These are phyloP conservation scores for Phytophthora melonis DNA, from an alignment of 352 stramenopile genomes.

Conservation along the genomic window DNA sequence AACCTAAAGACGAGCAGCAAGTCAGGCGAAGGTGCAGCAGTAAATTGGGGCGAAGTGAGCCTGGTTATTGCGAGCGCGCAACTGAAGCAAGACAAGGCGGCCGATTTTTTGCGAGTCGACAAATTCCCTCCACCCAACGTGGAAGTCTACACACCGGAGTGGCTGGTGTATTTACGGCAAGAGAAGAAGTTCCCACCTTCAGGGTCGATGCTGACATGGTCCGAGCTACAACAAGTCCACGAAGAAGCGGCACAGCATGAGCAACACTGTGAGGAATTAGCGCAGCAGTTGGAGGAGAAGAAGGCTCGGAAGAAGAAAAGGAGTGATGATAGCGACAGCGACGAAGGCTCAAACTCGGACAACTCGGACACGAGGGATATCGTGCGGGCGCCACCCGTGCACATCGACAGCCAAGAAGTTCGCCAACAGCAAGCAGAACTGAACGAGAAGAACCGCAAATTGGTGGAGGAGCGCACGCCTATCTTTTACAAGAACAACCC, in stretches of 20 bases:
- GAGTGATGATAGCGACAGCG: constrained; percentile 40
- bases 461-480: constrained; percentile 64
- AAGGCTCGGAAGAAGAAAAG: constrained; percentile 18
- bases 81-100: constrained; percentile 48
- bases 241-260: constrained; percentile 41
- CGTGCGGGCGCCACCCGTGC: constrained; percentile 44
- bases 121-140: constrained; percentile 48
- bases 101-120: constrained; percentile 36
- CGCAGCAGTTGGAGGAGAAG: constrained; percentile 23
- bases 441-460: constrained; percentile 55
- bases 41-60: constrained; percentile 58
- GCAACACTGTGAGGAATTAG: constrained; percentile 37
- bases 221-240: constrained; percentile 40
- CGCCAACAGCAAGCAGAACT: constrained; percentile 55
- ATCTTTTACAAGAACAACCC: constrained; percentile 87
- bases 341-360: constrained; percentile 61
- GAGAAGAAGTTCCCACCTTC: constrained; percentile 49
- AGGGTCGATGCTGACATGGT: constrained; percentile 50
- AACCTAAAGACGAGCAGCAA: constrained; percentile 17
- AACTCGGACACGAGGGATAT: constrained; percentile 52
- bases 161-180: constrained; percentile 63
- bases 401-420: constrained; percentile 48
- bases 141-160: constrained; percentile 65
- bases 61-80: constrained; percentile 59
- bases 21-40: background rate